These are phyloP conservation scores for Botryotinia calthae DNA, from an alignment of 2,329 filamentous ascomycete genomes.

Conservation along the genomic window DNA sequence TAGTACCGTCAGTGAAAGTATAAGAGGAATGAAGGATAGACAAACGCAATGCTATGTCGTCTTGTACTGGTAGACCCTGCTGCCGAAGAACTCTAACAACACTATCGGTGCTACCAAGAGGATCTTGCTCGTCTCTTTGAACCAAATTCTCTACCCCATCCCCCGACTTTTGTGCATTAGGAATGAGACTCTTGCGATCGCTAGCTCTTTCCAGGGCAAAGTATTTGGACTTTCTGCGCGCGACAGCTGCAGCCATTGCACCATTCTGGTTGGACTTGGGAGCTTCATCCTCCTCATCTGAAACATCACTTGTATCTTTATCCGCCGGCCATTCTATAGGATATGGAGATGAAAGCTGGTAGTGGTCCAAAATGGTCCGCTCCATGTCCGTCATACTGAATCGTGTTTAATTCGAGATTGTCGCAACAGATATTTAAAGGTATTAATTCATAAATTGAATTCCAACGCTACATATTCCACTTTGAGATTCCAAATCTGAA, in stretches of 20 bases:
- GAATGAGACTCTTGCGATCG: conserved; percentile 60
- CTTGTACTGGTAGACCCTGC: conserved; percentile 76
- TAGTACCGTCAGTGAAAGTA: conserved; percentile 39
- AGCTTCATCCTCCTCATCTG: conserved; percentile 51
- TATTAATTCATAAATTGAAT: not conserved
- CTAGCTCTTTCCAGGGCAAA: conserved; percentile 79
- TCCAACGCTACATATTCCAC: not conserved
- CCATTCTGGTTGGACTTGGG: conserved; percentile 29
- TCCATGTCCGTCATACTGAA: conserved; percentile 66
- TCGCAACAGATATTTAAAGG: not conserved
- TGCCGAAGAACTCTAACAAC: conserved; percentile 78
- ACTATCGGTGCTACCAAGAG: conserved; percentile 81
- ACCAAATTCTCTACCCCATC: conserved; percentile 74
- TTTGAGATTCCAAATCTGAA: not conserved
- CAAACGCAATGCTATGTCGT: conserved; percentile 74
- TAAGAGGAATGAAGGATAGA: conserved; percentile 31
- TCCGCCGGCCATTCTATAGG: conserved; percentile 85
- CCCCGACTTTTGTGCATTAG: conserved; percentile 65
- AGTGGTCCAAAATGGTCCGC: conserved; percentile 79
- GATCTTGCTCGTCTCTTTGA: conserved; percentile 89
- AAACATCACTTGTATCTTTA: conserved; percentile 68
- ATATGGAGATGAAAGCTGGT: conserved; percentile 75
- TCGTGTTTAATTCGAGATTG: conserved; percentile 6
- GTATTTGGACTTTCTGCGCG: conserved; percentile 71
- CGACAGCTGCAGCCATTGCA: conserved; percentile 38